A percentile compares a stretch with the other conserved stretches of the same genome.
phyloP scores from a whole-genome alignment of 139 green algal genomes.

The Picochlorum sp. region DNA sequence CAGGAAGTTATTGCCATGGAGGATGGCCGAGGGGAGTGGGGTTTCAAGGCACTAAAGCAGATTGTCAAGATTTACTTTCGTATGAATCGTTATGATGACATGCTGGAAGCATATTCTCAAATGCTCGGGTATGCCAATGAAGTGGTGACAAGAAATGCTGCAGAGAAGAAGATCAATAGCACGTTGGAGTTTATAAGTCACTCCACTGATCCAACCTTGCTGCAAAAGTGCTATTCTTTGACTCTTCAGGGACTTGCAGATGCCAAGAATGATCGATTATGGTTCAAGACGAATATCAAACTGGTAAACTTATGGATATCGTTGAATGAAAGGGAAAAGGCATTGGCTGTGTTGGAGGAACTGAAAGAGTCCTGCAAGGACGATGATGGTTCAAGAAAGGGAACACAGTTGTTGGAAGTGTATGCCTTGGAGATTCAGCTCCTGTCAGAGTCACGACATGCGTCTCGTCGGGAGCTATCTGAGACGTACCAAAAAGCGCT shows the following conservation, averaged over 20 bases:
- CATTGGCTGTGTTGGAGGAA: constrained; percentile 71
- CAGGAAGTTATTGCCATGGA: constrained; percentile 90
- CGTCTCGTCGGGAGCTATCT: constrained; percentile 78
- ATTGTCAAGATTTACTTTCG: constrained; percentile 91
- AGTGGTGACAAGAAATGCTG: constrained; percentile 87
- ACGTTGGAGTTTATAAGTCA: constrained; percentile 82
- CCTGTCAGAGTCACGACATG: constrained; percentile 88
- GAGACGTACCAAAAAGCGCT: constrained; percentile 70
- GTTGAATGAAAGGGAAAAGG: constrained; percentile 57
- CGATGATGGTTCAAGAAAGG: constrained; percentile 89
- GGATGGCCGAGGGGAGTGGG: constrained; percentile 89
- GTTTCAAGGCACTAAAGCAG: constrained; percentile 98
- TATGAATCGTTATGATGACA: constrained; percentile 34
- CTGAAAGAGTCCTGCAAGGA: constrained; percentile 82
- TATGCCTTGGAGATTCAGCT: constrained; percentile 97
- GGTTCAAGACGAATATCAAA: constrained; percentile 99
- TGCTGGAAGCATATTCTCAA: constrained; percentile 37
- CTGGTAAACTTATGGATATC: constrained; percentile 86
- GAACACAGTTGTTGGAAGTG: constrained; percentile 96
- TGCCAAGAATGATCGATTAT: constrained; percentile 91
- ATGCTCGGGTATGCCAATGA: constrained; percentile 79
- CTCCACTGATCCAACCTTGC: constrained; percentile 64
- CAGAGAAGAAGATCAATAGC: constrained; percentile 98
- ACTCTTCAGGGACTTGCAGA: constrained; percentile 82
- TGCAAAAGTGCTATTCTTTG: constrained; percentile 91